Conservation (phyloP, 1,139 yeast species). For the Yamadazyma oceani region DNA sequence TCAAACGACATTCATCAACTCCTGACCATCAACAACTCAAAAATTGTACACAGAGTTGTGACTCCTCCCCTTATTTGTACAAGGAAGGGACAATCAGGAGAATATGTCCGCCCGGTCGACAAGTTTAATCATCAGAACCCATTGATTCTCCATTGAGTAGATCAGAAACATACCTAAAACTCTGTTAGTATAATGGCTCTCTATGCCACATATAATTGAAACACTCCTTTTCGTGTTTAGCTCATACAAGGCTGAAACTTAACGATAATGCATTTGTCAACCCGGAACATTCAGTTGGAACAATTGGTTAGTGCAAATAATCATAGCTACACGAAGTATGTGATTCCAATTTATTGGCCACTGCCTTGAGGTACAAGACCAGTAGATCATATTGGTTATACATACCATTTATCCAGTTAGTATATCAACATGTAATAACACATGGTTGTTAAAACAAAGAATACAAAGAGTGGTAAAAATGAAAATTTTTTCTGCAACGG, state of each 20-base stretch:
- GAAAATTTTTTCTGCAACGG: too few relatives aligned
- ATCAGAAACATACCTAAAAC: constrained; percentile 18
- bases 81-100: constrained; percentile 46
- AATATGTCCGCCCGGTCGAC: constrained; percentile 86
- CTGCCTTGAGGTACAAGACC: background rate
- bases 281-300: constrained; percentile 76
- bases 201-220: too few relatives aligned
- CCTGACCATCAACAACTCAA: constrained; percentile 52
- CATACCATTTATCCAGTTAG: constrained; percentile 2
- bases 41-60: constrained; percentile 69
- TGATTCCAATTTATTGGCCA: too few relatives aligned
- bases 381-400: background rate
- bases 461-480: background rate
- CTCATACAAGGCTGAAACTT: constrained; percentile 90
- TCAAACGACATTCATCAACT: constrained; percentile 53
- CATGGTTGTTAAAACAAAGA: background rate
- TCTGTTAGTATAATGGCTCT: constrained; percentile 29
- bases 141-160: constrained; percentile 4
- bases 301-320: constrained; percentile 78
- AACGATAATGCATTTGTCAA: constrained; percentile 76
- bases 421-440: background rate
- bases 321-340: constrained; percentile 45
- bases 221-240: too few relatives aligned
- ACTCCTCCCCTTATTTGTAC: constrained; percentile 53
- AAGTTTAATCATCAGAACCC: constrained; percentile 51